These are phyloP conservation scores for Macrolepiota albuminosa DNA, from an alignment of 768 basidiomycete genomes.

Conservation along the genomic window DNA sequence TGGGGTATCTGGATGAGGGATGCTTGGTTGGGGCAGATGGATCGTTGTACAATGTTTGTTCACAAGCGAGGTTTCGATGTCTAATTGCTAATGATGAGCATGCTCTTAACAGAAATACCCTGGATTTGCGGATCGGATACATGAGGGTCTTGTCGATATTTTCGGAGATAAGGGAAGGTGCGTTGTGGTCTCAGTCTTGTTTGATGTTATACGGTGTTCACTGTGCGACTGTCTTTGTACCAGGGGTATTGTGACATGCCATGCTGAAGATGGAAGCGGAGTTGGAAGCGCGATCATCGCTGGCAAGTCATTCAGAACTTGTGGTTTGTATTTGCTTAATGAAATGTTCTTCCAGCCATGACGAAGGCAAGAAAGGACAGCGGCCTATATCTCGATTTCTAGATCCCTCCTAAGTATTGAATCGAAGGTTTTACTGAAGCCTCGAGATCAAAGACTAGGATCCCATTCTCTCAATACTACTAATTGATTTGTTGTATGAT, in stretches of 20 bases:
- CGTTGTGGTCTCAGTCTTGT: slow-evolving; percentile 22
- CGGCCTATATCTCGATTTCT: slow-evolving; percentile 52
- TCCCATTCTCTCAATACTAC: neutral
- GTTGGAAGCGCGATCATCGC: slow-evolving; percentile 98
- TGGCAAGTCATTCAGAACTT: slow-evolving; percentile 22
- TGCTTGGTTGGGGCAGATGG: slow-evolving; percentile 92
- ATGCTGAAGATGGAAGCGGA: slow-evolving; percentile 89
- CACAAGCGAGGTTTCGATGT: neutral
- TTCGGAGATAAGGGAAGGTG: slow-evolving; percentile 95
- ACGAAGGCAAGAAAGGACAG: slow-evolving; percentile 76
- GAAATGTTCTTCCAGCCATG: slow-evolving; percentile 57
- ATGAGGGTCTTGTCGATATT: slow-evolving; percentile 89
- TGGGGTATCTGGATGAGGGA: slow-evolving; percentile 88
- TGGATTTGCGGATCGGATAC: slow-evolving; percentile 87
- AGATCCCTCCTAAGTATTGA: slow-evolving; percentile 10
- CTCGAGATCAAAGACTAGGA: neutral
- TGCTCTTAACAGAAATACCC: slow-evolving; percentile 80
- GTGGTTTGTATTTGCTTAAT: neutral
- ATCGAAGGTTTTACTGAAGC: neutral
- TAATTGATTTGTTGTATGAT: slow-evolving; percentile 5
- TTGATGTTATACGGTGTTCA: neutral
- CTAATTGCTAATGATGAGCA: neutral
- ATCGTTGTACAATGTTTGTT: slow-evolving; percentile 78
- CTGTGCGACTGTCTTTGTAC: neutral
- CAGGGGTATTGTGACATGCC: slow-evolving; percentile 72